A percentile compares a stretch with the other conserved stretches of the same genome.
Conservation (phyloP, 768 basidiomycete genomes). For the Mycena haematopus region DNA sequence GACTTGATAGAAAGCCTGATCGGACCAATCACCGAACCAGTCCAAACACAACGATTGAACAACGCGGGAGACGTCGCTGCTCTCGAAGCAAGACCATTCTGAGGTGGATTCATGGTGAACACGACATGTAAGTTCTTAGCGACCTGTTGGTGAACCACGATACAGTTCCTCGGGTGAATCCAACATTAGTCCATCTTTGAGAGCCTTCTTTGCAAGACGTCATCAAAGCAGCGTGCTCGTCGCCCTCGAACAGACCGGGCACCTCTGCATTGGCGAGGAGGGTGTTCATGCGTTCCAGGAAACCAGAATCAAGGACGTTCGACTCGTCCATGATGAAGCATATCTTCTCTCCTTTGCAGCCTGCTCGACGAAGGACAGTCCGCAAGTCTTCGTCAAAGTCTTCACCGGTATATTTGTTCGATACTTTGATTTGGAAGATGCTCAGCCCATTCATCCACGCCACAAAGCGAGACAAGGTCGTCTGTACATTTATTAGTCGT, state of each 20-base stretch:
- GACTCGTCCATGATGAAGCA: conserved; percentile 99
- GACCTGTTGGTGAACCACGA: conserved; percentile 98
- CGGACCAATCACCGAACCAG: conserved; percentile 99
- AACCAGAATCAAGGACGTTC: conserved; percentile 98
- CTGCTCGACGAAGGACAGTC: conserved; percentile 91
- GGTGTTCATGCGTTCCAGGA: conserved; percentile 99
- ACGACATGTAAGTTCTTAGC: conserved; percentile 98
- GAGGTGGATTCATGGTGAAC: conserved; percentile 99
- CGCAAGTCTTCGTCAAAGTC: conserved; percentile 99
- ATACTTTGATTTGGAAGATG: conserved; percentile 99
- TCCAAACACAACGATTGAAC: conserved; percentile 99
- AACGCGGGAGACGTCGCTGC: conserved; percentile 97
- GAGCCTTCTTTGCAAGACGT: conserved; percentile 99
- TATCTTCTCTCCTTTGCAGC: conserved; percentile 98
- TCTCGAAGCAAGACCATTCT: conserved; percentile 92
- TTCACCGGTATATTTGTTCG: conserved; percentile 97
- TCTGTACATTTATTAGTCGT: conserved; percentile 55
- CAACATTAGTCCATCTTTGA: conserved; percentile 96
- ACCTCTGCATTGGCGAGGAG: conserved; percentile 99
- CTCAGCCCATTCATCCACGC: conserved; percentile 99
- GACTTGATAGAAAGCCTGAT: conserved; percentile 98
- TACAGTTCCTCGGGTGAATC: conserved; percentile 98
- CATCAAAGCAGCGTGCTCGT: conserved; percentile 97
- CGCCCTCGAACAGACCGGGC: conserved; percentile 99
- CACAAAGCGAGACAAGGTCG: conserved; percentile 96